Percentiles rank a stretch among this genome's conserved stretches.
These are phyloP conservation scores for Candida boidinii DNA, from an alignment of 805 yeast genomes.

Conservation along the genomic window DNA sequence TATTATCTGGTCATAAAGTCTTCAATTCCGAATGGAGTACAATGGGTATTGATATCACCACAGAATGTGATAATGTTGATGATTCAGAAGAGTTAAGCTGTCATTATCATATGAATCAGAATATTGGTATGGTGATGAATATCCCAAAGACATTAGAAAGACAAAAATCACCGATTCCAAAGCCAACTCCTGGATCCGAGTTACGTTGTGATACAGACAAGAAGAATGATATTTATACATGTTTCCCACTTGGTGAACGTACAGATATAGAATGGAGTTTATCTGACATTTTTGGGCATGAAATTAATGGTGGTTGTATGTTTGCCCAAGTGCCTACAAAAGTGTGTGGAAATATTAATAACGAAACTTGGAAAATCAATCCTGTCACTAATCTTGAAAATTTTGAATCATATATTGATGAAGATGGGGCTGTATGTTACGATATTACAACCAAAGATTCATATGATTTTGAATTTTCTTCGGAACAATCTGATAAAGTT, in stretches of 20 bases:
- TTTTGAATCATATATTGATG: constrained; percentile 1
- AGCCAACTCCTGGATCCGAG: constrained; percentile 63
- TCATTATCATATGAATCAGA: constrained; percentile 48
- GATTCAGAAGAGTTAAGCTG: constrained; percentile 29
- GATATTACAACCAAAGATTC: constrained; percentile 12
- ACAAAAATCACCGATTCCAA: constrained; percentile 63
- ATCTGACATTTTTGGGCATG: constrained; percentile 61
- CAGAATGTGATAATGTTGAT: constrained; percentile 32
- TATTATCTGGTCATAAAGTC: constrained; percentile 82
- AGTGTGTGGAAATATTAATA: constrained; percentile 33
- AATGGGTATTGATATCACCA: constrained; percentile 74
- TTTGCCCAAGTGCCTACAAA: constrained; percentile 35
- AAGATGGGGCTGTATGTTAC: constrained; percentile 13
- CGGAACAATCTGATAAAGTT: constrained; percentile 38
- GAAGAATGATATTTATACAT: constrained; percentile 50
- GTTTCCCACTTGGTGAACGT: constrained; percentile 67
- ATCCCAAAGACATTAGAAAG: constrained; percentile 61
- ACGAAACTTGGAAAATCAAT: constrained; percentile 37
- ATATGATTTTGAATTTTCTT: constrained; percentile 30
- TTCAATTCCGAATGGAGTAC: constrained; percentile 93
- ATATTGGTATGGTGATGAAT: constrained; percentile 66
- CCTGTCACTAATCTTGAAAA: constrained; percentile 12
- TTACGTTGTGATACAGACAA: constrained; percentile 67
- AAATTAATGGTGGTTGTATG: constrained; percentile 56
- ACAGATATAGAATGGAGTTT: constrained; percentile 41